Base-by-base conservation (phyloP, 192 early-diverging fungal genomes). In the Radiomyces spectabilis region DNA sequence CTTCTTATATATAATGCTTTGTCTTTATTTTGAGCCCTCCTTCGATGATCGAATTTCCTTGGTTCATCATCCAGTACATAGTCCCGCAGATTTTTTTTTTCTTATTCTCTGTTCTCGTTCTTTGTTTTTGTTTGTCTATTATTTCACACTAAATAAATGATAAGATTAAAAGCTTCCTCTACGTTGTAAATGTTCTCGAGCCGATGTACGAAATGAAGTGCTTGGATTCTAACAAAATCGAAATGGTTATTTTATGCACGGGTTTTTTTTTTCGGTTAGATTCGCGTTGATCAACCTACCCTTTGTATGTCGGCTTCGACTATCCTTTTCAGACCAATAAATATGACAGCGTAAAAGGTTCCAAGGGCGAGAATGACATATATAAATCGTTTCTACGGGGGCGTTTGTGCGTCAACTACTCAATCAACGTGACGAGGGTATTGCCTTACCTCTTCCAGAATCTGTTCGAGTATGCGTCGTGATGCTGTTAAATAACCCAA, bases 141-240 rank as follows among this genome's bases (percentile, higher is more conserved):
- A n/a, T n/a, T n/a, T n/a, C n/a, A n/a, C n/a, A n/a, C n/a, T 21
- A 44, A 44, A 44, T 19, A 42, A 44, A 44, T n/a, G 22, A 44
- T 25, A 18, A 25, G 2, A 3, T 40, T 25, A 52, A 52, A 58
- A 58, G 41, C 56, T 58, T 15, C 56, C 56, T 37, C 56, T 37
- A 16, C 56, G 45, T 49, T 58, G 44, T n/a, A 58, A 38, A 41
- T 58, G 56, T 48, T 58, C 56, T 13, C 40, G 56, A 31, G 56
- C 56, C 1, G 56, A 58, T n/a, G 56, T 50, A 19, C 56, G 33
- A n/a, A 50, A 39, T 7, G 37, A 29, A 6, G 45, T 22, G 4
- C 18, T 25, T n/a, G 56, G 47, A 18, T 47, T 19, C 56, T 58
- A 18, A 43, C 3, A 32, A 35, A 57, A 3, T 35, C 9, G 15